Evolutionary conservation across 495 filamentous ascomycete species (phyloP).

Genomic region (Penicillium simplicissimum): DNA sequence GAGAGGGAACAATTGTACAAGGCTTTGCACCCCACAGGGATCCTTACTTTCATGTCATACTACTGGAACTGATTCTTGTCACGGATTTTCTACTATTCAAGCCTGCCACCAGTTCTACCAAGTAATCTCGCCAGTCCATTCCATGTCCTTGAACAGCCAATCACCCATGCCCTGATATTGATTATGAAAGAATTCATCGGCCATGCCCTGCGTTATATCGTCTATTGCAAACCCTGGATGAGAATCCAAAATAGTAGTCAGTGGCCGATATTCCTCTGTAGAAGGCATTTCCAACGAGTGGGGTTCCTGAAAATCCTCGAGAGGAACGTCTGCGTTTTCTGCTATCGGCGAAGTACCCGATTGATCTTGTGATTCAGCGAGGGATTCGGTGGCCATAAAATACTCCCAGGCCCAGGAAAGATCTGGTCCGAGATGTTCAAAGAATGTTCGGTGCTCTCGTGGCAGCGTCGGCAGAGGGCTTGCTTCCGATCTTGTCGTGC

Average conservation of each 20-base stretch:
- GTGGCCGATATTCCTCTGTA: constrained; percentile 17
- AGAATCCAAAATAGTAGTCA: constrained; percentile 19
- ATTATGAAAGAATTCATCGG: constrained; percentile 16
- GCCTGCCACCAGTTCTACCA: neutral
- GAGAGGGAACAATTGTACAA: neutral
- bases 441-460: constrained; percentile 15
- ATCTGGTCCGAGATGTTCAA: constrained; percentile 15
- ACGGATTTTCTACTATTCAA: neutral
- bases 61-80: neutral
- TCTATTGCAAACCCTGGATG: constrained; percentile 18
- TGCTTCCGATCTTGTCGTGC: neutral
- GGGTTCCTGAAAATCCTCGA: constrained; percentile 9
- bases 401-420: constrained; percentile 21
- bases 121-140: constrained; percentile 15
- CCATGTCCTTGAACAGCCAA: constrained; percentile 22
- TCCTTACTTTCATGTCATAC: neutral
- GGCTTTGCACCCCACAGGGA: neutral
- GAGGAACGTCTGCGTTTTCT: neutral
- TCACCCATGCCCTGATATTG: constrained; percentile 27
- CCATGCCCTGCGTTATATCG: constrained; percentile 5
- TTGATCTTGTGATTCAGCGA: neutral
- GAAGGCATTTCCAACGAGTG: neutral
- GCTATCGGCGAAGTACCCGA: neutral
- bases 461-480: constrained; percentile 2
- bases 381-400: constrained; percentile 6